These are phyloP conservation scores for Fusarium circinatum DNA, from an alignment of 2,329 filamentous ascomycete species.

Conservation along the genomic window DNA sequence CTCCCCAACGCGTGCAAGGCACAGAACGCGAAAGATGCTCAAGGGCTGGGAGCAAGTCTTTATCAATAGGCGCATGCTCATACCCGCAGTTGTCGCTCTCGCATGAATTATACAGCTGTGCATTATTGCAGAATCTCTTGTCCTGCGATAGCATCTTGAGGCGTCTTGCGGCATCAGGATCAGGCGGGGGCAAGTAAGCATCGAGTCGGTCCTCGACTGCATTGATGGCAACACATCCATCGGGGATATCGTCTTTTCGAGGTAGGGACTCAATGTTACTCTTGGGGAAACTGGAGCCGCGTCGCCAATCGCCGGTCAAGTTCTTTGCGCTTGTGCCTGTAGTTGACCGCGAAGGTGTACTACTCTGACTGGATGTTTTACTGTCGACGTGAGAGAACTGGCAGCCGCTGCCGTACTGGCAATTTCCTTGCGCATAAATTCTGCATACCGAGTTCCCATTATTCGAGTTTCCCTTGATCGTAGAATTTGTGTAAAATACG, in stretches of 20 bases:
- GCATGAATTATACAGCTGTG: slow-evolving; percentile 27
- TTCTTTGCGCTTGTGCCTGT: slow-evolving; percentile 5
- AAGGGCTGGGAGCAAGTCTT: slow-evolving; percentile 26
- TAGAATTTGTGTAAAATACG: neutral
- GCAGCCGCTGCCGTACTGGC: slow-evolving; percentile 37
- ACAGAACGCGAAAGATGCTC: slow-evolving; percentile 30
- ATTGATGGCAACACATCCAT: slow-evolving; percentile 31
- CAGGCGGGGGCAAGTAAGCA: slow-evolving; percentile 13
- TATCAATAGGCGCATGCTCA: slow-evolving; percentile 28
- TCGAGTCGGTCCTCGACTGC: slow-evolving; percentile 30
- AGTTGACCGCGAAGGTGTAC: too few species aligned
- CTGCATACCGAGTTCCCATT: slow-evolving; percentile 22
- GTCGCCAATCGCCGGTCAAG: slow-evolving; percentile 1
- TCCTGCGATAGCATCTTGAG: slow-evolving; percentile 25
- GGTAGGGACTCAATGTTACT: slow-evolving; percentile 26
- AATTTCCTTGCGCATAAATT: slow-evolving; percentile 36
- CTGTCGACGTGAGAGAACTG: slow-evolving; percentile 23
- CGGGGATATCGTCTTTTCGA: slow-evolving; percentile 19
- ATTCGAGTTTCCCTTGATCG: neutral
- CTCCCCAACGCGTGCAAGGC: slow-evolving; percentile 22
- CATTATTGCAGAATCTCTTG: slow-evolving; percentile 33
- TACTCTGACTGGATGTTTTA: slow-evolving; percentile 21
- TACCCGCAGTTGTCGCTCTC: slow-evolving; percentile 30
- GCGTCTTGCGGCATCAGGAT: slow-evolving; percentile 7
- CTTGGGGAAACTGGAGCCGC: neutral